Base-by-base conservation (phyloP, 2,329 filamentous ascomycete species). In the Coleophoma cylindrospora region DNA sequence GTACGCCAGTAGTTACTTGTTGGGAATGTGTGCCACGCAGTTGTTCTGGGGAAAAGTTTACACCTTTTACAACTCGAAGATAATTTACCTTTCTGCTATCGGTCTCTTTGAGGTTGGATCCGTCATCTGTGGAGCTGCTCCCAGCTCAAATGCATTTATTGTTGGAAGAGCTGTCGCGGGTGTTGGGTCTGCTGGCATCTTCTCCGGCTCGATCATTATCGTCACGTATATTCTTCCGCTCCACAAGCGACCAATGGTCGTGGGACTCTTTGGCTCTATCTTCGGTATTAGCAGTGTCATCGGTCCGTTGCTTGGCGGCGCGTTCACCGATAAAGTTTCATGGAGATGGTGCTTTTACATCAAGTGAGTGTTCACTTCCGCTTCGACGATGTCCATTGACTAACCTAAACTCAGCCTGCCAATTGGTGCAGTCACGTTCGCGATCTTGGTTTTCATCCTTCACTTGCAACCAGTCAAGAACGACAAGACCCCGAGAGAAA, bases 371-470 rank as follows among this genome's bases (percentile, higher is more conserved):
- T 47, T 17, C 21, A 33, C 33, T 13, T 43, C 32, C 33, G 17
- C 22, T 21, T 21, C 14, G 15, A 10, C 6, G 27, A 47, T 10
- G 27, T 21, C 22, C 27, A 27, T n/a, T 19, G 12, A 27, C 37
- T 45, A 58, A 53, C 57, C 70, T 0, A 64, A 57, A 19, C 68
- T 68, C 58, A 69, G 65, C 45, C 58, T 73, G 3, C 70, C 70
- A 0, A 61, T 71, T 41, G 68, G 69, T 3, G 66, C 61, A 15
- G 49, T 62, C 3, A 61, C 65, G 7, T 54, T 47, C 12, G 14
- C 38, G 4, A n/a, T 43, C 6, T 17, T 50, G 19, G 34, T 44
- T 19, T 36, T 45, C 14, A 78, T 81, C 53, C 57, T 51, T 13
- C 44, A 41, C 21, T n/a, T 49, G 11, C 43, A 32, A 44, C 9